Evolutionary conservation across 2,329 filamentous ascomycete genomes (phyloP).

Genomic region (Colletotrichum higginsianum): DNA sequence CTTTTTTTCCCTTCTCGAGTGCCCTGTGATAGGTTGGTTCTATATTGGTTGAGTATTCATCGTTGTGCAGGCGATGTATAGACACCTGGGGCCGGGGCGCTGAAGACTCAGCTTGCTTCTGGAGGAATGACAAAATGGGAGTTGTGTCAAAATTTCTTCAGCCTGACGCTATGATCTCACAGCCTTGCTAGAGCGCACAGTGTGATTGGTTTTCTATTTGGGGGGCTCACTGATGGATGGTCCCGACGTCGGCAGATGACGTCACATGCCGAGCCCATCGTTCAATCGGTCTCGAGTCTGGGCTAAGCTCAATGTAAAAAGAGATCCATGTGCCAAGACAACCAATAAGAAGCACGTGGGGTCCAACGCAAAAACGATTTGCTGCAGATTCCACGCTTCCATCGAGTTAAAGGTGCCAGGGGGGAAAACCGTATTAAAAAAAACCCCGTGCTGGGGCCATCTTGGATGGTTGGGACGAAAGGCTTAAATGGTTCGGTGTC

Average conservation of each 20-base stretch:
- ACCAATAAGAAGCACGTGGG: slow-evolving; percentile 38
- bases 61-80: not conserved
- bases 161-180: slow-evolving; percentile 18
- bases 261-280: slow-evolving; percentile 16
- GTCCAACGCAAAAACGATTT: slow-evolving; percentile 24
- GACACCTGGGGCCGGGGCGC: not conserved
- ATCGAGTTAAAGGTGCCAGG: not conserved
- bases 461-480: slow-evolving; percentile 3
- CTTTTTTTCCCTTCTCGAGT: not conserved
- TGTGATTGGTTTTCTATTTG: slow-evolving; percentile 17
- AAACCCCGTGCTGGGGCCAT: not conserved
- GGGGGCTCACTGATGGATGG: slow-evolving; percentile 24
- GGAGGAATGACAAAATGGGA: not conserved
- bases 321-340: slow-evolving; percentile 24
- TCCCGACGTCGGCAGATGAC: slow-evolving; percentile 13
- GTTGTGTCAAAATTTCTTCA: slow-evolving; percentile 33
- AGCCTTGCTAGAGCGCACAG: slow-evolving; percentile 28
- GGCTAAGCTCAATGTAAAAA: slow-evolving; percentile 8
- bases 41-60: slow-evolving; percentile 13
- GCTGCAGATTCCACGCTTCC: not conserved
- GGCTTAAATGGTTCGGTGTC: not conserved
- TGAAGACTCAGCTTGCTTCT: not conserved
- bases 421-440: too few relatives aligned
- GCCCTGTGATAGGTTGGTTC: slow-evolving; percentile 18
- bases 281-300: not conserved